phyloP scores from a whole-genome alignment of 176 grass and related monocot species.

The Melocanna baccifera region DNA sequence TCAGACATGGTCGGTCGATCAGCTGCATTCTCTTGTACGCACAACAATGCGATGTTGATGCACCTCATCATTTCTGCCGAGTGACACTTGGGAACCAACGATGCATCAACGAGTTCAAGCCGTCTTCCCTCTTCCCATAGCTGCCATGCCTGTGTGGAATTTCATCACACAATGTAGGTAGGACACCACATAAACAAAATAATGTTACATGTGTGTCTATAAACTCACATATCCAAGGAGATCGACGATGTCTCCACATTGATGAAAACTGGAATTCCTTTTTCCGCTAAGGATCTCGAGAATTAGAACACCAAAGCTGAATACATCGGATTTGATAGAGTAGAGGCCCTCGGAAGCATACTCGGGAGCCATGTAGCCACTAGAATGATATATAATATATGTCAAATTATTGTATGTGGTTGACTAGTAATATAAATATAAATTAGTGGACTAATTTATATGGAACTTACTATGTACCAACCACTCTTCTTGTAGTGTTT shows the following conservation, averaged over 20 bases:
- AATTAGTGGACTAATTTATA: too few relatives aligned
- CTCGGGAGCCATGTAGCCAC: conserved; percentile 4
- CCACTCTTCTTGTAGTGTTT: conserved; percentile 33
- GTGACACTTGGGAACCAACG: background rate
- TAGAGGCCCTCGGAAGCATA: conserved; percentile 5
- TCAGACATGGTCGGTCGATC: conserved; percentile 1
- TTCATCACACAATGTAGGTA: background rate
- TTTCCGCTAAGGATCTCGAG: conserved; percentile 14
- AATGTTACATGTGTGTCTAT: background rate
- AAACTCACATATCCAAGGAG: too few relatives aligned
- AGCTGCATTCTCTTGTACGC: background rate
- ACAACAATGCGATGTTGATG: too few relatives aligned
- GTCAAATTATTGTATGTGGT: too few relatives aligned
- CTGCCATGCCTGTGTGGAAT: background rate
- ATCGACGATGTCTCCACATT: too few relatives aligned
- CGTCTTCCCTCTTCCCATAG: background rate
- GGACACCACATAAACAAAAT: background rate
- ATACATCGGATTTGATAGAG: conserved; percentile 16
- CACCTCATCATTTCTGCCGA: background rate
- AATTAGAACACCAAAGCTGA: conserved; percentile 5
- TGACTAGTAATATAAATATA: background rate
- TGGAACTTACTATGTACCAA: conserved; percentile 51
- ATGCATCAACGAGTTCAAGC: background rate
- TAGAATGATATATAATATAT: background rate
- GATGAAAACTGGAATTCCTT: background rate